Base-by-base conservation (phyloP, 2,329 filamentous ascomycete species). In the Teratosphaeria gauchensis region DNA sequence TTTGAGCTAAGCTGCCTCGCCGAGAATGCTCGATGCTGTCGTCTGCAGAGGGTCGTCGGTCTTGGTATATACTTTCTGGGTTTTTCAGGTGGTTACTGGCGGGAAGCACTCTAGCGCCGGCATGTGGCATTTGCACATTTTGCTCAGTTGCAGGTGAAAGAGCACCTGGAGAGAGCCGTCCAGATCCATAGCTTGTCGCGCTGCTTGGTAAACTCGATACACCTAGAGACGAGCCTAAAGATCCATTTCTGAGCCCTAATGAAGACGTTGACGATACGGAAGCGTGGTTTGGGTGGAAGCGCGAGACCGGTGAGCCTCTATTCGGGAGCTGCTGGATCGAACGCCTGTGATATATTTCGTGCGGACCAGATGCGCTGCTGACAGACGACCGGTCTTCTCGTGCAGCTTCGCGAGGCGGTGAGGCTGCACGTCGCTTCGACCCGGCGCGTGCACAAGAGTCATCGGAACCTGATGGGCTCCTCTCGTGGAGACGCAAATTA, bases 251-350 rank as follows among this genome's bases (percentile, higher is more conserved):
- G 60, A 82, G 78, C 54, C 81, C 81, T 31, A 79, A 75, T 5
- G 84, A 87, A n/a, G 84, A 84, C 8, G 79, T 78, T n/a, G 85
- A 86, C 5, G 85, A 88, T 28, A 86, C 71, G 24, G 84, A 87
- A 53, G 83, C 82, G 65, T 84, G 80, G 59, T 78, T 80, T 30
- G 78, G 76, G 59, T 81, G 79, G 68, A 82, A 83, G 51, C 78
- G 77, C 31, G 78, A 78, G 53, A 77, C 75, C 31, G 82, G 78
- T 52, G 78, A 78, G 60, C 78, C 80, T 61, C 79, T 78, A 51
- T 79, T 78, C 59, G 81, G 82, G 32, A 81, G 79, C 62, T 82
- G 82, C 61, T 84, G 80, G 54, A 77, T 72, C 12, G 80, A 80
- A 58, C 80, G 77, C 58, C 82, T 76, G 63, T 82, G 80, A 58